Evolutionary conservation across 148 eudicot genomes (phyloP), one percentile per base, ranked within the genome.

Genomic region (Chenopodium formosanum): DNA sequence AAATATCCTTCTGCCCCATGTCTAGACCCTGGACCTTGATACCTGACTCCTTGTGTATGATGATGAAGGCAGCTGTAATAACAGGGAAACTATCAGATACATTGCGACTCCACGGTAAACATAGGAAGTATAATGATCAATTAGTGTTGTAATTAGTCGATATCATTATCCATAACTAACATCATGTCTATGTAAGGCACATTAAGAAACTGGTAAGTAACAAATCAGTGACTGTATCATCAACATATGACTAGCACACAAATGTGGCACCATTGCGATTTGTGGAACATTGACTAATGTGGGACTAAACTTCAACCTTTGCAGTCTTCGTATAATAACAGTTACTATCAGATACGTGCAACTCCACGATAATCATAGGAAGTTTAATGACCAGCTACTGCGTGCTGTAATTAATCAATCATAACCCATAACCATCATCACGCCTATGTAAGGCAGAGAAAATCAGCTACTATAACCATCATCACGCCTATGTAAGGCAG

Each of bases 11-110:
- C 82, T 4, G 52, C 47, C 47, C 56, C 52, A 17, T 31, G n/a
- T 72, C 69, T 84, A 89, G 67, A 63, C 84, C 85, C 86, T 91
- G 47, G 91, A 87, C 79, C 91, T 94, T 71, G 94, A 89, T 52
- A 88, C 82, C 84, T 91, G 97, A 79, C 90, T 92, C 72, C 91
- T 89, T 48, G 97, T 85, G 88, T 90, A 94, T 69, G 95, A 89
- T 72, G 99, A 94, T 46, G 98, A 94, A 34, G 80, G 85, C 78
- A 95, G 91, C 99, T 95, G 90, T 78, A 82, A 75, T 52, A 63
- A 73, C n/a, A 84, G 27, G 27, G 27, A 9, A 31, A 20, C 2
- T 11, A 50, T 74, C 8, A 73, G 60, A 22, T 12, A 73, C 40
- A 58, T 73, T 73, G 76, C 2, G 47, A 9, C 19, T n/a, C 76